Base-by-base conservation (phyloP, 371 early-diverging fungal genomes). In the Blakeslea trispora region DNA sequence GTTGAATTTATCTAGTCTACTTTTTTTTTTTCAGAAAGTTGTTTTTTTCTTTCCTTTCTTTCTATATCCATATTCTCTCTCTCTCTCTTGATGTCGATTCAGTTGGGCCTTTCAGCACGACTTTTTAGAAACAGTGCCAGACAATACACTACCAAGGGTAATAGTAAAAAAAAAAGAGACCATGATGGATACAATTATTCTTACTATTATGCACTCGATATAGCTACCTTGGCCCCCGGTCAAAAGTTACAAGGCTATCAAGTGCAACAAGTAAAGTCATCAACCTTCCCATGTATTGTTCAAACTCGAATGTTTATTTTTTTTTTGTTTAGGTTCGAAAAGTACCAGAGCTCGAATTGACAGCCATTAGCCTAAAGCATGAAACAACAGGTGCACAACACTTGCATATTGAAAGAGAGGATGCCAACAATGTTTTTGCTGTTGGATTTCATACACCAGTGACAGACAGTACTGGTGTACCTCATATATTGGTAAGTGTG, bases 371-470 rank as follows among this genome's bases (percentile, higher is more conserved):
- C 21, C 63, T 93, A 42, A 75, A 82, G 57, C 95, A 95, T 68
- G 76, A 81, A 32, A 75, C 76, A 21, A 94, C 96, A 1, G 93
- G 93, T 14, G 94, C 95, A 14, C 82, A 91, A 47, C 92, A 92
- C 71, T 77, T 95, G 49, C 96, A 96, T 61, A 84, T 95, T 45
- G 80, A 82, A 40, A 83, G 92, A 44, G 89, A 92, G 52, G 96
- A 96, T 63, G 53, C 82, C 14, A 95, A 96, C 69, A 95, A 94
- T 59, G 94, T 93, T 9, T 96, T 96, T 71, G 85, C 81, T 53
- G 88, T 97, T 41, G 96, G 91, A 6, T 97, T 97, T 68, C 82
- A 86, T 17, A 97, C 98, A 3, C 87, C 94, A 48, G 89, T 89
- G 4, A 74, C 54, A 9, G 89, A 94, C 68, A 87, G 85, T 57